These are phyloP conservation scores for Dioscorea alata DNA, from an alignment of 106 monocot species.

Conservation along the genomic window DNA sequence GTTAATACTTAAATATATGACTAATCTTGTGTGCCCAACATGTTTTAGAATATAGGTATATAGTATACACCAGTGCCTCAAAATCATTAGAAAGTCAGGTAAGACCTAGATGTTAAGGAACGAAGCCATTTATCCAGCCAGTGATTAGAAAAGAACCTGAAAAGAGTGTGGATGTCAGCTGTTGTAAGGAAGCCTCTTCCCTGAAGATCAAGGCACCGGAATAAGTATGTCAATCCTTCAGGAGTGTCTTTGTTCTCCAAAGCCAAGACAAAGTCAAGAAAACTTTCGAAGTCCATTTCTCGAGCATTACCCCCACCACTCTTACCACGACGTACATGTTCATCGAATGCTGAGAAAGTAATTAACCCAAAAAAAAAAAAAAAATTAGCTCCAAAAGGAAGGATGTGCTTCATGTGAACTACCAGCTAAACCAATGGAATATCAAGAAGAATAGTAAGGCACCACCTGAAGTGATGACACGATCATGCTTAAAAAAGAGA, in stretches of 20 bases:
- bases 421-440: too few species aligned
- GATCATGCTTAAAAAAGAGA: not conserved
- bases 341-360: constrained; percentile 75
- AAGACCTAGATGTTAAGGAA: too few species aligned
- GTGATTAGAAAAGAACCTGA: constrained; percentile 46
- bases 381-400: not conserved
- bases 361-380: not conserved
- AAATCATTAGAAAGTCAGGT: too few species aligned
- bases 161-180: constrained; percentile 91
- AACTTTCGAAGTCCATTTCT: constrained; percentile 99
- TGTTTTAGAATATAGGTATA: too few species aligned
- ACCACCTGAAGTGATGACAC: too few species aligned
- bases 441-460: too few species aligned
- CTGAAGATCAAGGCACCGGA: constrained; percentile 90
- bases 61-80: too few species aligned
- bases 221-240: constrained; percentile 91
- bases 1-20: too few species aligned
- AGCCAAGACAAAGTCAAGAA: constrained; percentile 97
- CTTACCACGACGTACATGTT: constrained; percentile 93
- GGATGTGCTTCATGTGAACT: too few species aligned
- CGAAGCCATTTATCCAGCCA: too few species aligned
- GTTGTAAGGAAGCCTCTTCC: constrained; percentile 93
- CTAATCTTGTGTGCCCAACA: too few species aligned
- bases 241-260: constrained; percentile 96
- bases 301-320: constrained; percentile 77